Evolutionary conservation across 176 grass and related monocot species (phyloP).

Genomic region (Avena atlantica): DNA sequence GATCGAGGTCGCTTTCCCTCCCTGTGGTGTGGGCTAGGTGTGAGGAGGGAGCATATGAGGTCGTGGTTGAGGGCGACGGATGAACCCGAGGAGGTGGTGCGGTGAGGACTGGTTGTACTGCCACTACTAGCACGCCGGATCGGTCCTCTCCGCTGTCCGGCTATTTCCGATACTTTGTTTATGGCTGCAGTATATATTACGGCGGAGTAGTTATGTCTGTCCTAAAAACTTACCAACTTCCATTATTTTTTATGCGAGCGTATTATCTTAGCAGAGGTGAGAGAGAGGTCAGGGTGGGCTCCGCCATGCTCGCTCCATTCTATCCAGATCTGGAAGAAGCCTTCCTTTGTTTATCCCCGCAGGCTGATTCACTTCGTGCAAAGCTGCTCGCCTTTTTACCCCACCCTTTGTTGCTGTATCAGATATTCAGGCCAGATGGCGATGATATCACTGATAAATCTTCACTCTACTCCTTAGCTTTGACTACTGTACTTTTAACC

Average conservation of each 20-base stretch:
- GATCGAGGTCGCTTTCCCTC: neutral
- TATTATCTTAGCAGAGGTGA: constrained; percentile 5
- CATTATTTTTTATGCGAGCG: constrained; percentile 37
- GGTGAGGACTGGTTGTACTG: constrained; percentile 17
- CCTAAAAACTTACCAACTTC: constrained; percentile 46
- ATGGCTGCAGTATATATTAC: constrained; percentile 29
- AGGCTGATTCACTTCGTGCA: constrained; percentile 26
- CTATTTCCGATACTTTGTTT: constrained; percentile 58
- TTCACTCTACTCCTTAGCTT: neutral
- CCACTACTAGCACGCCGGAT: constrained; percentile 37
- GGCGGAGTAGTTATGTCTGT: constrained; percentile 25
- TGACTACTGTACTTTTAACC: neutral
- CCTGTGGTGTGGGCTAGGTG: neutral
- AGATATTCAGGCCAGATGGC: constrained; percentile 17
- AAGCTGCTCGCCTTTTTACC: constrained; percentile 45
- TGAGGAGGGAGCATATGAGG: constrained; percentile 25
- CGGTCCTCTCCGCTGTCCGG: constrained; percentile 38
- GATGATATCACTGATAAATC: constrained; percentile 21
- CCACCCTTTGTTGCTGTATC: neutral
- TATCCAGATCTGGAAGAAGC: constrained; percentile 44
- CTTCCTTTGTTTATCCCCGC: neutral
- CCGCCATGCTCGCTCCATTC: constrained; percentile 16
- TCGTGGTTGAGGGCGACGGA: constrained; percentile 39
- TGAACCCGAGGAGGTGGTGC: constrained; percentile 44
- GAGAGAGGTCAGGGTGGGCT: constrained; percentile 26